Conservation (phyloP, 768 basidiomycete species). For the Rhodotorula babjevae region DNA sequence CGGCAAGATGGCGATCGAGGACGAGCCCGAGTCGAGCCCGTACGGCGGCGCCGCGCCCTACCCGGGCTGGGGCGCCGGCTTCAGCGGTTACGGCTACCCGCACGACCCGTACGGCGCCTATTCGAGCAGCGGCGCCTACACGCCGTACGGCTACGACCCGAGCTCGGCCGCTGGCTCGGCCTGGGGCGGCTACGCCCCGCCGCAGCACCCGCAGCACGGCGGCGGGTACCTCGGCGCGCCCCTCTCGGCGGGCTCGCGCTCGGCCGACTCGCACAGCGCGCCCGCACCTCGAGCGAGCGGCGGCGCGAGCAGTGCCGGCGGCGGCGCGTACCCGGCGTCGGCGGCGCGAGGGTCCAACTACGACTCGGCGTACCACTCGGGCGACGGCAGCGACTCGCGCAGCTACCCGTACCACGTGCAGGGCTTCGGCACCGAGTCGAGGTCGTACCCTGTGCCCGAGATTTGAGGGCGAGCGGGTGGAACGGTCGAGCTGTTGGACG, state of each 20-base stretch:
- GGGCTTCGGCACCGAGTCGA: slow-evolving; percentile 18
- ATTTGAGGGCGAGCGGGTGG: background rate
- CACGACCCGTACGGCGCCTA: slow-evolving; percentile 7
- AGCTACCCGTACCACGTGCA: slow-evolving; percentile 32
- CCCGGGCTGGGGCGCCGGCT: background rate
- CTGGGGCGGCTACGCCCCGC: background rate
- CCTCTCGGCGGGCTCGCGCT: background rate
- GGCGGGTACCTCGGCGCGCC: background rate
- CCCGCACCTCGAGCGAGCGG: background rate
- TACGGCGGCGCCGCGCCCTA: background rate
- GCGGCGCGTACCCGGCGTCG: background rate
- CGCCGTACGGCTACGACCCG: background rate
- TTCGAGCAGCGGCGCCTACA: background rate
- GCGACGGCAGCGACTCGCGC: background rate
- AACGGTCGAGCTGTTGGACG: background rate
- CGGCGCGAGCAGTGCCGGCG: no score
- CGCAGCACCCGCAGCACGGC: background rate
- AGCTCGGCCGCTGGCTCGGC: background rate
- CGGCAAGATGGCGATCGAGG: slow-evolving; percentile 36
- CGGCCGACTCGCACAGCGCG: background rate
- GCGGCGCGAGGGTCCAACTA: slow-evolving; percentile 4
- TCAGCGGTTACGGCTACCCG: slow-evolving; percentile 3
- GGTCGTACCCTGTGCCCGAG: slow-evolving; percentile 28
- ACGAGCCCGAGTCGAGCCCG: slow-evolving; percentile 15
- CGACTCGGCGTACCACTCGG: slow-evolving; percentile 8